phyloP scores from a whole-genome alignment of 495 filamentous ascomycete genomes.

The Podospora sp. region DNA sequence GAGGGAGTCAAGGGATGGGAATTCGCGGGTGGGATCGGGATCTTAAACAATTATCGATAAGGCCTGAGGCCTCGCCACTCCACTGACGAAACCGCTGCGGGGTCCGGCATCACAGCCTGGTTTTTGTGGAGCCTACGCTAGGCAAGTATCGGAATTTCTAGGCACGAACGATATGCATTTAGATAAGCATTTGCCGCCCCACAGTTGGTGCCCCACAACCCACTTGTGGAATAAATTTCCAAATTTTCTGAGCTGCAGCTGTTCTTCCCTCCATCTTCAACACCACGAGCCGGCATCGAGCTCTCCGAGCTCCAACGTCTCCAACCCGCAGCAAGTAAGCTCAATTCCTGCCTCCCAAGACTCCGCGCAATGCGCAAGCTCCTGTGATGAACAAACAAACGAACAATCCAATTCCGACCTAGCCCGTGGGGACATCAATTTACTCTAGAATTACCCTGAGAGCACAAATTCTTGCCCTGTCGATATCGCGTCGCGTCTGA shows the following conservation, averaged over 20 bases:
- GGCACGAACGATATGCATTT: background rate
- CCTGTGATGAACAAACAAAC: constrained; percentile 53
- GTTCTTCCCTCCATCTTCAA: constrained; percentile 24
- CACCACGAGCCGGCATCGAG: background rate
- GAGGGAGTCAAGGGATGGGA: constrained; percentile 15
- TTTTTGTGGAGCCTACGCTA: background rate
- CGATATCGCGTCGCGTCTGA: constrained; percentile 15
- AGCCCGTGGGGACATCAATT: constrained; percentile 63
- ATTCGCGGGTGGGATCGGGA: constrained; percentile 28
- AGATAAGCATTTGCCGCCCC: background rate
- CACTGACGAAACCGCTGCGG: background rate
- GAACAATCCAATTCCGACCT: constrained; percentile 87
- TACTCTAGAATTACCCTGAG: constrained; percentile 75
- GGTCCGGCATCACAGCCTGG: background rate
- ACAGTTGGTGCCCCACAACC: constrained; percentile 28
- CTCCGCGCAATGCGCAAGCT: constrained; percentile 26
- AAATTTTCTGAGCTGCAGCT: constrained; percentile 28
- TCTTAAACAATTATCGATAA: constrained; percentile 35
- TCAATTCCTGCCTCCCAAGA: constrained; percentile 37
- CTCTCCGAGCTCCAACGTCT: constrained; percentile 10
- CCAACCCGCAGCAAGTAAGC: constrained; percentile 41
- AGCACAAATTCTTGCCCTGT: constrained; percentile 33
- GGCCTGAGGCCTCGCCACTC: constrained; percentile 22
- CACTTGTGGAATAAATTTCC: constrained; percentile 24
- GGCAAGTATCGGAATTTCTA: background rate